Percentiles rank a stretch among this genome's conserved stretches.
Evolutionary conservation across 108 stramenopile genomes (phyloP).

Genomic region (Pseudonitzschia pungens): DNA sequence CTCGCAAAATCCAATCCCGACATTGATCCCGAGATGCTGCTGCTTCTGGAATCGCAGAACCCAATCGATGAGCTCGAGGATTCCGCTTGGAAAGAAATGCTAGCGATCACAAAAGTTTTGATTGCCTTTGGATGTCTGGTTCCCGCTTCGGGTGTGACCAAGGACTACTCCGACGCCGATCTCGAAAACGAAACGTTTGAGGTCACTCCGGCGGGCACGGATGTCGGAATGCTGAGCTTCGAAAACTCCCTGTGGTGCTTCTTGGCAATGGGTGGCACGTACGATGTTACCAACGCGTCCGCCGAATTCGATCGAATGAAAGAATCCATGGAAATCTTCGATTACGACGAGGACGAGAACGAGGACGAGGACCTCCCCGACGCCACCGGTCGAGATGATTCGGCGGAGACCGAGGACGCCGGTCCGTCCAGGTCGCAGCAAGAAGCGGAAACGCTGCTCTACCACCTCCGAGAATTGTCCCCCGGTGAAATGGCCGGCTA

Average conservation of each 20-base stretch:
- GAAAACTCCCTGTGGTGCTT: constrained; percentile 79
- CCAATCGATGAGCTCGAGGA: constrained; percentile 43
- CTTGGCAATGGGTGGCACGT: constrained; percentile 75
- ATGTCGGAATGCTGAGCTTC: constrained; percentile 78
- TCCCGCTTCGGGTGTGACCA: neutral
- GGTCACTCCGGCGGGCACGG: constrained; percentile 64
- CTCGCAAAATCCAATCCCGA: constrained; percentile 36
- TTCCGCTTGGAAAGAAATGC: constrained; percentile 72
- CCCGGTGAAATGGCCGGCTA: constrained; percentile 77
- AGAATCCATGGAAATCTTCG: constrained; percentile 23
- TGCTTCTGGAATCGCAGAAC: constrained; percentile 11
- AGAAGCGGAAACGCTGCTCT: constrained; percentile 53
- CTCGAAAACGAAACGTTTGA: constrained; percentile 40
- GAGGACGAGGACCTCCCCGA: neutral
- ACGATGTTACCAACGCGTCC: constrained; percentile 63
- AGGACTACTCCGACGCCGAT: constrained; percentile 13
- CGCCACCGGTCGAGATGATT: neutral
- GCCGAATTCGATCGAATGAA: constrained; percentile 51
- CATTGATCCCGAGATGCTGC: constrained; percentile 27
- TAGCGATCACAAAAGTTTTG: constrained; percentile 63
- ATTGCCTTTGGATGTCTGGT: constrained; percentile 69
- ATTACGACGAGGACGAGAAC: constrained; percentile 28
- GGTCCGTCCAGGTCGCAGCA: constrained; percentile 42
- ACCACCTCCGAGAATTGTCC: constrained; percentile 44
- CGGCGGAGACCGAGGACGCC: neutral